phyloP scores from a whole-genome alignment of 1,284 basidiomycete genomes.

The Ustilago vetiveriae region DNA sequence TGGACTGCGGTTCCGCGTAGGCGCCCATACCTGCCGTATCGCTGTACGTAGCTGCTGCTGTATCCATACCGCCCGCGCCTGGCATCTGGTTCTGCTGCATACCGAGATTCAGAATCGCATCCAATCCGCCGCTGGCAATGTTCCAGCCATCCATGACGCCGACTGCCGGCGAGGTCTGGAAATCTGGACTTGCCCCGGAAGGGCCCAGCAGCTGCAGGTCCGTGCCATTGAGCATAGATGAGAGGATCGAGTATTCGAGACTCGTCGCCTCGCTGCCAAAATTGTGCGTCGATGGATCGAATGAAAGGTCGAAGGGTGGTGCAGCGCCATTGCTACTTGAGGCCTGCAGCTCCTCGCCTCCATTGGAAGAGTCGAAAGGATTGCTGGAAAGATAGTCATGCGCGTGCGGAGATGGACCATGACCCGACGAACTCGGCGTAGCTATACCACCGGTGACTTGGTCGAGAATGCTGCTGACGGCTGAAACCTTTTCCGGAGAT shows the following conservation, averaged over 20 bases:
- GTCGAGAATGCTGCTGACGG: conserved; percentile 38
- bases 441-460: conserved; percentile 25
- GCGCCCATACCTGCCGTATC: conserved; percentile 32
- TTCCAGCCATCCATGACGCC: conserved; percentile 56
- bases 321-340: conserved; percentile 11
- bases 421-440: conserved; percentile 35
- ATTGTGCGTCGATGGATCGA: conserved; percentile 74
- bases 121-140: conserved; percentile 31
- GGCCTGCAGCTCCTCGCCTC: conserved; percentile 17
- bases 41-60: conserved; percentile 34
- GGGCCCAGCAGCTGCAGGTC: conserved; percentile 51
- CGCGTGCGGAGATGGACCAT: conserved; percentile 42
- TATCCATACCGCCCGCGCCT: conserved; percentile 33
- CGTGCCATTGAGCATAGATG: conserved; percentile 76
- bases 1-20: conserved; percentile 11
- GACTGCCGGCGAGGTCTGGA: conserved; percentile 47
- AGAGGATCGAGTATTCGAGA: conserved; percentile 89
- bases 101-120: conserved; percentile 24
- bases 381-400: conserved; percentile 49
- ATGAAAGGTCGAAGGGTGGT: conserved; percentile 68
- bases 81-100: conserved; percentile 19
- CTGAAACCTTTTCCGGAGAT: conserved; percentile 29
- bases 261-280: conserved; percentile 88
- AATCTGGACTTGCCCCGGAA: conserved; percentile 50
- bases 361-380: conserved; percentile 28